Evolutionary conservation across 2,329 filamentous ascomycete genomes (phyloP).

Genomic region (Cladophialophora chaetospira): DNA sequence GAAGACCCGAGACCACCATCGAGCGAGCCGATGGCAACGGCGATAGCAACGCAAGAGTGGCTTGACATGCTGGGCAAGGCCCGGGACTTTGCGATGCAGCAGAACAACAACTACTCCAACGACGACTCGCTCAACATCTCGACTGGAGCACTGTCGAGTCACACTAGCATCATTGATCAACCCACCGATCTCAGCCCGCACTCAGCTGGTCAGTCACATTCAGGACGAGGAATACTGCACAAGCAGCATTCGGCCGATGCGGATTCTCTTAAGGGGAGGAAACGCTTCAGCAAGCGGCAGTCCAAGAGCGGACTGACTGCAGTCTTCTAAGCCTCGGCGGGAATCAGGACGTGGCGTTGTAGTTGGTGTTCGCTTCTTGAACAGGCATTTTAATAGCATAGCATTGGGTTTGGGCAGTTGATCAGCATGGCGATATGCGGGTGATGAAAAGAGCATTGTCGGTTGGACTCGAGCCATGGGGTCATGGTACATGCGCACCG

Average conservation of each 20-base stretch:
- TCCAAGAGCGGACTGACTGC: slow-evolving; percentile 92
- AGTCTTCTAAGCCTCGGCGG: slow-evolving; percentile 63
- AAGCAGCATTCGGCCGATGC: slow-evolving; percentile 50
- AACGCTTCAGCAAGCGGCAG: slow-evolving; percentile 85
- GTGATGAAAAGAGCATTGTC: slow-evolving; percentile 11
- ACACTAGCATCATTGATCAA: slow-evolving; percentile 48
- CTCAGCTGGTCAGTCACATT: slow-evolving; percentile 35
- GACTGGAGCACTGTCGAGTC: slow-evolving; percentile 71
- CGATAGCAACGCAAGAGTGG: slow-evolving; percentile 83
- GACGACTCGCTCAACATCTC: slow-evolving; percentile 70
- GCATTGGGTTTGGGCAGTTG: slow-evolving; percentile 23
- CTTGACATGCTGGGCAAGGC: slow-evolving; percentile 84
- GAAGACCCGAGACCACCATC: slow-evolving; percentile 82
- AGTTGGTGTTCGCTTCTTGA: slow-evolving; percentile 17
- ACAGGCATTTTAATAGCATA: slow-evolving; percentile 16
- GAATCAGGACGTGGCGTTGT: background rate
- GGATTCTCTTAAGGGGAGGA: slow-evolving; percentile 60
- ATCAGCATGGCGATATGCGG: slow-evolving; percentile 19
- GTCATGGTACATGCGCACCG: too few species aligned
- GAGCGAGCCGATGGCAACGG: slow-evolving; percentile 63
- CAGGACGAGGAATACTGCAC: slow-evolving; percentile 49
- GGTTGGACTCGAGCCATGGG: background rate
- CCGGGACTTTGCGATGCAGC: slow-evolving; percentile 76
- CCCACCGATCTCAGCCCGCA: slow-evolving; percentile 40
- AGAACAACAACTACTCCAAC: slow-evolving; percentile 62